Evolutionary conservation across 768 basidiomycete genomes (phyloP), one percentile per base, ranked within the genome.

Genomic region (Neoboletus subvelutipes): DNA sequence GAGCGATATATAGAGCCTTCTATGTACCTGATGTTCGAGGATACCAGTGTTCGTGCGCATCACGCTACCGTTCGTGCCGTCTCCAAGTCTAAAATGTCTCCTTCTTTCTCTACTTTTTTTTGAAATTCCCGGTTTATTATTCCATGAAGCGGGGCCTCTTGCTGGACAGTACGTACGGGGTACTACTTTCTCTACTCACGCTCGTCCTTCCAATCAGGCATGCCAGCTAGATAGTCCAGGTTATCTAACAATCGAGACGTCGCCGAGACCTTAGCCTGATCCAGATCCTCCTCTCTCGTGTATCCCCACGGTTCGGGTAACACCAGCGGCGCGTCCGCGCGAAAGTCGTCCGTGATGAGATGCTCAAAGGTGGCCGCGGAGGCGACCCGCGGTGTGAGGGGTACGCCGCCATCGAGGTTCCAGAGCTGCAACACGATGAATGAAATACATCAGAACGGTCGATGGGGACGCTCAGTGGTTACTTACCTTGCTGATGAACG

Each of bases 291-390:
- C 45, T n/a, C 36, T 13, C 5, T 28, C 29, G 41, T 8, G 5
- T 66, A 68, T 8, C 58, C 61, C 67, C 67, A 67, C 5, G 67
- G 62, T 5, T 59, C 55, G 2, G 67, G 67, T 22, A 68, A 45
- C 4, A 47, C 36, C 3, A 17, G 4, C 24, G 58, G 62, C 2
- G 64, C 13, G 18, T 68, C 64, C 31, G 20, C 47, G 6, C 64
- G 64, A 24, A 69, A 67, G 5, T 24, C 13, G n/a, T 67, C 55
- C 5, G 62, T 67, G 34, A 69, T 55, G 12, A 69, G 54, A 37
- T 69, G 58, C n/a, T 67, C 67, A 49, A 67, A 69, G 0, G 56
- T 64, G 2, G 67, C 58, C 1, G 64, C 67, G 0, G 59, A 54
- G 2, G 61, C 64, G 12, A 57, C 59, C 8, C 64, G 62, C 15